These are phyloP conservation scores for Leptomonas seymouri DNA, from an alignment of 208 protist species.

Conservation along the genomic window DNA sequence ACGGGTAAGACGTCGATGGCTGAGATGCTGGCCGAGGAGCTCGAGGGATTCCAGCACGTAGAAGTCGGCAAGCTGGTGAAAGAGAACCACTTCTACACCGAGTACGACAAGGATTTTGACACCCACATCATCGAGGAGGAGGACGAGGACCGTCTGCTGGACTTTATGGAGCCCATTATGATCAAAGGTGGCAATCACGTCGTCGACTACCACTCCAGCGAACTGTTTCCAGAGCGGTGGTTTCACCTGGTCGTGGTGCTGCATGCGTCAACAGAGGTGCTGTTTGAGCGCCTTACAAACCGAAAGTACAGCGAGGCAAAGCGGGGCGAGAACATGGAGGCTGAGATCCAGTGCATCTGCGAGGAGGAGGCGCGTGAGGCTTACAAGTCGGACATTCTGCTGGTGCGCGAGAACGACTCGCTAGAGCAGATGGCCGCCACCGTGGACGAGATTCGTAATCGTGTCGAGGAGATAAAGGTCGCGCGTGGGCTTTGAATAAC, in stretches of 20 bases:
- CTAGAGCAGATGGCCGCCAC: conserved; percentile 94
- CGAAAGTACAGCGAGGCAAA: conserved; percentile 95
- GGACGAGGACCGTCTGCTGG: conserved; percentile 89
- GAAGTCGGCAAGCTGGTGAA: conserved; percentile 94
- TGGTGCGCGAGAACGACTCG: conserved; percentile 89
- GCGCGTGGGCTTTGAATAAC: conserved; percentile 25
- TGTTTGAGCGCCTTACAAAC: conserved; percentile 92
- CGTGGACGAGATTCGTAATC: conserved; percentile 65
- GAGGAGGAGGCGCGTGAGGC: conserved; percentile 95
- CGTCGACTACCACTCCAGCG: conserved; percentile 97
- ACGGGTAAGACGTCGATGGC: conserved; percentile 96
- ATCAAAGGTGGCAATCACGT: conserved; percentile 86
- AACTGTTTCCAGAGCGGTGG: conserved; percentile 98
- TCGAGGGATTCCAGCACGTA: conserved; percentile 77
- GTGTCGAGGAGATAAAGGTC: conserved; percentile 55
- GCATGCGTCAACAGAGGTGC: conserved; percentile 84
- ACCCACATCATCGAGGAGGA: conserved; percentile 96
- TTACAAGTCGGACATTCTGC: conserved; percentile 92
- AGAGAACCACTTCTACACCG: conserved; percentile 91
- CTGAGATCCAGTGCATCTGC: conserved; percentile 97
- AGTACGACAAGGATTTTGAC: conserved; percentile 94
- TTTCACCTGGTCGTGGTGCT: conserved; percentile 98
- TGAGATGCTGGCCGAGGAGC: conserved; percentile 70
- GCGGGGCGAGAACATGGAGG: conserved; percentile 96
- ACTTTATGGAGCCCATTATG: conserved; percentile 96